Percentiles rank a stretch among this genome's conserved stretches.
These are phyloP conservation scores for Jasminum sambac DNA, from an alignment of 257 asterid genomes.

Conservation along the genomic window DNA sequence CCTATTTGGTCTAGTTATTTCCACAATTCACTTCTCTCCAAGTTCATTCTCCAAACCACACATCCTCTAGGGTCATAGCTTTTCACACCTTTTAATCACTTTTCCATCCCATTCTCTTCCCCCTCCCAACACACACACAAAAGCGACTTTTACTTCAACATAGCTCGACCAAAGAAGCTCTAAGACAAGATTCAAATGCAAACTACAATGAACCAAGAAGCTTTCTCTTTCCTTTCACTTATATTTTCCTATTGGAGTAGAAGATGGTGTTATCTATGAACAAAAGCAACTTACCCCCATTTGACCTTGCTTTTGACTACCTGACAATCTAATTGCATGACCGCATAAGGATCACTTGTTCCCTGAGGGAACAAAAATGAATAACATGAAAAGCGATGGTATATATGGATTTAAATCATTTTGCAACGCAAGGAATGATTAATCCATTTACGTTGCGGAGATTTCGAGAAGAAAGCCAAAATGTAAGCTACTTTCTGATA, in stretches of 20 bases:
- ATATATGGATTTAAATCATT: conserved; percentile 1
- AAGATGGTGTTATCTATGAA: not conserved
- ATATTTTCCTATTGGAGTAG: not conserved
- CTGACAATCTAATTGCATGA: conserved; percentile 77
- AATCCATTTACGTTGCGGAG: not conserved
- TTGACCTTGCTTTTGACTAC: conserved; percentile 79
- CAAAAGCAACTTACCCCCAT: conserved; percentile 81
- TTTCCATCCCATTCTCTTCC: no score
- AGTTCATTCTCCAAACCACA: no score
- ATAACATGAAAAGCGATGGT: not conserved
- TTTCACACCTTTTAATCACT: no score
- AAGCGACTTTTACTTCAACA: not conserved
- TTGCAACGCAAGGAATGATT: conserved; percentile 9
- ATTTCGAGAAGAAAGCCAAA: not conserved
- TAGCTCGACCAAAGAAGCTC: conserved; percentile 10
- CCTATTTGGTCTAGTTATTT: no score
- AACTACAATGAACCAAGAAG: not conserved
- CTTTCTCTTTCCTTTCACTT: not conserved
- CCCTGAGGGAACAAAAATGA: conserved; percentile 56
- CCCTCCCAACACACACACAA: no score
- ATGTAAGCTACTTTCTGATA: conserved; percentile 4
- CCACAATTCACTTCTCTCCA: no score
- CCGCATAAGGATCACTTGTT: conserved; percentile 96
- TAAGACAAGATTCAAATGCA: conserved; percentile 7
- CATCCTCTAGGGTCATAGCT: no score